Conservation (phyloP, 208 protist species). For the Acanthamoeba divionensis region DNA sequence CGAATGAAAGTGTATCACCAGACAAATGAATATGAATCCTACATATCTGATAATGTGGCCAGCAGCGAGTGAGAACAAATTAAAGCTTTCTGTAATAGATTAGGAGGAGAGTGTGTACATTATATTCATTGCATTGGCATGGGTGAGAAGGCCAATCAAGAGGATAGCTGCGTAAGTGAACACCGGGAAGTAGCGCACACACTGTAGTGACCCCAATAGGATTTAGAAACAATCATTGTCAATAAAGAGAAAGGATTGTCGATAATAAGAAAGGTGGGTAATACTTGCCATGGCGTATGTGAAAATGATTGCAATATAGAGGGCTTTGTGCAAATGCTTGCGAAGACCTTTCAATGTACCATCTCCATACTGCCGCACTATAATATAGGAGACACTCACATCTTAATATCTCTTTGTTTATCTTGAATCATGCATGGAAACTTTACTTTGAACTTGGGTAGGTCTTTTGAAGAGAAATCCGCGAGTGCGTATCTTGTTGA, state of each 20-base stretch:
- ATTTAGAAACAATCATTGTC: too few relatives aligned
- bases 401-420: too few relatives aligned
- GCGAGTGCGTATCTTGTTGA: slow-evolving; percentile 23
- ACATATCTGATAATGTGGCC: slow-evolving; percentile 32
- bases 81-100: background rate
- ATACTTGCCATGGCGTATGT: slow-evolving; percentile 26
- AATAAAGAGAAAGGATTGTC: too few relatives aligned
- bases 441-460: background rate
- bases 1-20: slow-evolving; percentile 11
- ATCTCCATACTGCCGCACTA: slow-evolving; percentile 6
- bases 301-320: slow-evolving; percentile 3
- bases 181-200: slow-evolving; percentile 12
- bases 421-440: too few relatives aligned
- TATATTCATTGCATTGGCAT: background rate
- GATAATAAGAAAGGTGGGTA: too few relatives aligned
- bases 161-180: slow-evolving; percentile 26
- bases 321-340: background rate
- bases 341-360: background rate
- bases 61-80: background rate
- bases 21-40: background rate
- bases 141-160: slow-evolving; percentile 17
- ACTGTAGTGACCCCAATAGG: too few relatives aligned
- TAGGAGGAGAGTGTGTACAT: too few relatives aligned
- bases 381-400: background rate
- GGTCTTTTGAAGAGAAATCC: slow-evolving; percentile 42